Conservation (phyloP, 1,139 yeast species). For the Diutina siamensis region DNA sequence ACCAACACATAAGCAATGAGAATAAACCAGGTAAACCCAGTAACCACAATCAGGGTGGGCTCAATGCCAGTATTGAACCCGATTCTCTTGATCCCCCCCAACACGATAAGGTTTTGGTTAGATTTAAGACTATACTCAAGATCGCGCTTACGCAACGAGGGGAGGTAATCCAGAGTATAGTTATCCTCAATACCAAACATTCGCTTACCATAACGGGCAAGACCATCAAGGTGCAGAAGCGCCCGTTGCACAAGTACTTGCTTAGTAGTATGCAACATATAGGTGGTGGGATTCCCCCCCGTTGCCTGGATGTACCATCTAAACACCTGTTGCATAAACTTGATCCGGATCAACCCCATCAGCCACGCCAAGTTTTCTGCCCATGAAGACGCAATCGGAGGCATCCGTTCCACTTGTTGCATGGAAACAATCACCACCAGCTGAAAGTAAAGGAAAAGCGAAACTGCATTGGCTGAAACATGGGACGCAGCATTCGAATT, state of each 20-base stretch:
- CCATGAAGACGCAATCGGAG: conserved; percentile 78
- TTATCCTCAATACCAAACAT: conserved; percentile 6
- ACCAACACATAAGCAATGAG: conserved; percentile 46
- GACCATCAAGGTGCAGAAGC: conserved; percentile 14
- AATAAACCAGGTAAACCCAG: conserved; percentile 67
- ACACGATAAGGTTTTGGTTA: conserved; percentile 41
- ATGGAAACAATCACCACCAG: conserved; percentile 62
- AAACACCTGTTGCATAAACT: conserved; percentile 65
- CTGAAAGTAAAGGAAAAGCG: conserved; percentile 67
- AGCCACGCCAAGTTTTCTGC: conserved; percentile 77
- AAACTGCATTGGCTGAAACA: conserved; percentile 63
- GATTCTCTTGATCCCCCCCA: conserved; percentile 67
- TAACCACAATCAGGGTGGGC: conserved; percentile 59
- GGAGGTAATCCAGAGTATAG: conserved; percentile 7
- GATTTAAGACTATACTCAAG: conserved; percentile 24
- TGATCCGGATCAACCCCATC: conserved; percentile 62
- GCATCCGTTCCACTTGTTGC: conserved; percentile 62
- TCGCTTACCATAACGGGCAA: conserved; percentile 15
- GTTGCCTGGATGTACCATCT: conserved; percentile 76
- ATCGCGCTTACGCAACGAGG: conserved; percentile 13
- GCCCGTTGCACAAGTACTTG: conserved; percentile 65
- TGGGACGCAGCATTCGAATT: conserved; percentile 73
- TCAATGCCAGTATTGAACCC: conserved; percentile 61
- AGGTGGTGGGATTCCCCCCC: conserved; percentile 60
- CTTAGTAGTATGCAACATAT: conserved; percentile 43